Evolutionary conservation across 148 eudicot genomes (phyloP).

Genomic region (Cornus kousa): DNA sequence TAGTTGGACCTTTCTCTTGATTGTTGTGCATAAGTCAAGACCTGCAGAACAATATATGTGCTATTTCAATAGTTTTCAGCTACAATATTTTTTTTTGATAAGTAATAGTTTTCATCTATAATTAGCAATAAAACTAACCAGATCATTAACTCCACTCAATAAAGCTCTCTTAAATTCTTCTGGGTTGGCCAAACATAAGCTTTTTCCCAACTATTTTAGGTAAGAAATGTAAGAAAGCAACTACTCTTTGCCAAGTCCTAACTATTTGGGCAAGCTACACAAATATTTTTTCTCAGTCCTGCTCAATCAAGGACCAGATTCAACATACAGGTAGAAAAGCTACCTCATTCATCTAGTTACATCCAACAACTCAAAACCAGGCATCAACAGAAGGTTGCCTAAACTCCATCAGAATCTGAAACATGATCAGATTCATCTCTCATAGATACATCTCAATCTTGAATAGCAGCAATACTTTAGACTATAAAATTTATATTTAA

Average conservation of each 20-base stretch:
- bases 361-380: no score
- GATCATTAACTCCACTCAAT: not conserved
- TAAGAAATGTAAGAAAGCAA: not conserved
- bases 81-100: no score
- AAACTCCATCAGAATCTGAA: no score
- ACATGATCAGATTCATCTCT: no score
- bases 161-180: not conserved
- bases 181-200: not conserved
- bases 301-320: not conserved
- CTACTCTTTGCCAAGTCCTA: not conserved
- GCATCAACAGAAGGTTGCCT: no score
- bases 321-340: not conserved
- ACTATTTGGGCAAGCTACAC: not conserved
- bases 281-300: not conserved
- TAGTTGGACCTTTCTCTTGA: conserved; percentile 92
- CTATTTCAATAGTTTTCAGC: conserved; percentile 6
- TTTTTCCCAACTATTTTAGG: not conserved
- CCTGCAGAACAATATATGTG: conserved; percentile 37
- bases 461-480: no score
- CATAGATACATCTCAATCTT: no score
- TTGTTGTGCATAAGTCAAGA: conserved; percentile 90
- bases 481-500: no score
- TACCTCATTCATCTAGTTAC: no score
- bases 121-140: not conserved
- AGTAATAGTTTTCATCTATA: not conserved